Evolutionary conservation across 257 asterid species (phyloP).

Genomic region (Linaria vulgaris): DNA sequence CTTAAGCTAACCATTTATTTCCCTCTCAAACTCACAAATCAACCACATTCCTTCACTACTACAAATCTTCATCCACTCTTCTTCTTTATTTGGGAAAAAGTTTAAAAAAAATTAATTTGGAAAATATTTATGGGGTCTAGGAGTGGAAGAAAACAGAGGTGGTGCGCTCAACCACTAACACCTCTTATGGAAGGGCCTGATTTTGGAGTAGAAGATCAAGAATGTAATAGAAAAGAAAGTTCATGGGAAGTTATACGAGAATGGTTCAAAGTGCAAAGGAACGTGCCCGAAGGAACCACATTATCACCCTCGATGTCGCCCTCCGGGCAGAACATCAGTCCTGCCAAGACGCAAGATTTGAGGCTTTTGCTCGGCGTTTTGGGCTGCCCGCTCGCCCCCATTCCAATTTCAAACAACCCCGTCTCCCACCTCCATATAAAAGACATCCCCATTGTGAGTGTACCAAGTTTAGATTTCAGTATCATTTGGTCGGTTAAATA

Average conservation of each 20-base stretch:
- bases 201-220: constrained; percentile 17
- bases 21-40: too few species aligned
- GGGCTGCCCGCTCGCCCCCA: constrained; percentile 86
- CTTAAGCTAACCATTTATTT: too few species aligned
- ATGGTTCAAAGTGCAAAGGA: constrained; percentile 56
- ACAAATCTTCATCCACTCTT: too few species aligned
- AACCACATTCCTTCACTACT: too few species aligned
- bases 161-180: constrained; percentile 67
- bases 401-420: constrained; percentile 53
- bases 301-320: too few species aligned
- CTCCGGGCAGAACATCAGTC: constrained; percentile 5
- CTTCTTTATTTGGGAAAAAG: too few species aligned
- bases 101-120: too few species aligned
- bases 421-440: constrained; percentile 42
- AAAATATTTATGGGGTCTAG: neutral
- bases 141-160: constrained; percentile 49
- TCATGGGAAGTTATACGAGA: constrained; percentile 78
- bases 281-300: constrained; percentile 3
- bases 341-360: constrained; percentile 56
- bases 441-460: constrained; percentile 66
- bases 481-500: neutral
- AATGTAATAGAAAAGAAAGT: constrained; percentile 21
- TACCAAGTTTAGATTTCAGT: too few species aligned
- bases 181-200: constrained; percentile 82
- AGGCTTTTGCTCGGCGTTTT: constrained; percentile 74